Conservation (phyloP, 805 yeast genomes). For the Candida parachauliodes region DNA sequence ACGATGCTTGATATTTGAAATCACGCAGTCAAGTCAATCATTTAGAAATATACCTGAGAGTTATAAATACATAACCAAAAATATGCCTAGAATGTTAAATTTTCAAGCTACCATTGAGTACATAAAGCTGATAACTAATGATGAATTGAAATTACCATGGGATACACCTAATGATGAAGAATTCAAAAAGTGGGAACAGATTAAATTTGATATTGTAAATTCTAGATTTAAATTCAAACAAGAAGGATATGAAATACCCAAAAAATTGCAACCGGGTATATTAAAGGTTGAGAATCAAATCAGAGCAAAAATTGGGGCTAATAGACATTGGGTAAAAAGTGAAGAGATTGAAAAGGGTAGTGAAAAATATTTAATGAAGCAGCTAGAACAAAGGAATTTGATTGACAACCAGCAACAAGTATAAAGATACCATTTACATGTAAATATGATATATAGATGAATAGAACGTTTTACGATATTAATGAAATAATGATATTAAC, state of each 20-base stretch:
- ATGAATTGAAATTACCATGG: conserved; percentile 4
- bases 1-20: conserved; percentile 15
- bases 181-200: conserved; percentile 9
- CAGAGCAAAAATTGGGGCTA: conserved; percentile 1
- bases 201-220: conserved; percentile 8
- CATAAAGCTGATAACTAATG: conserved; percentile 3
- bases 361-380: conserved; percentile 12
- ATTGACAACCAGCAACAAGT: too few species aligned
- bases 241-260: background rate
- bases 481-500: too few species aligned
- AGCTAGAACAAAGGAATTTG: conserved; percentile 16
- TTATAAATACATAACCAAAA: conserved; percentile 16
- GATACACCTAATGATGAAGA: conserved; percentile 9
- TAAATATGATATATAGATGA: background rate
- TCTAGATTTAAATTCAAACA: background rate
- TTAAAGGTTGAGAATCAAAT: conserved; percentile 2
- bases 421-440: too few species aligned
- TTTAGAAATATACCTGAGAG: conserved; percentile 12
- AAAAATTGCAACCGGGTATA: background rate
- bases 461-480: background rate
- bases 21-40: conserved; percentile 12
- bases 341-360: conserved; percentile 5
- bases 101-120: conserved; percentile 15
- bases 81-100: conserved; percentile 7
- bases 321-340: conserved; percentile 12